Conservation (phyloP, 2,329 filamentous ascomycete genomes). For the Penicillium sp. region DNA sequence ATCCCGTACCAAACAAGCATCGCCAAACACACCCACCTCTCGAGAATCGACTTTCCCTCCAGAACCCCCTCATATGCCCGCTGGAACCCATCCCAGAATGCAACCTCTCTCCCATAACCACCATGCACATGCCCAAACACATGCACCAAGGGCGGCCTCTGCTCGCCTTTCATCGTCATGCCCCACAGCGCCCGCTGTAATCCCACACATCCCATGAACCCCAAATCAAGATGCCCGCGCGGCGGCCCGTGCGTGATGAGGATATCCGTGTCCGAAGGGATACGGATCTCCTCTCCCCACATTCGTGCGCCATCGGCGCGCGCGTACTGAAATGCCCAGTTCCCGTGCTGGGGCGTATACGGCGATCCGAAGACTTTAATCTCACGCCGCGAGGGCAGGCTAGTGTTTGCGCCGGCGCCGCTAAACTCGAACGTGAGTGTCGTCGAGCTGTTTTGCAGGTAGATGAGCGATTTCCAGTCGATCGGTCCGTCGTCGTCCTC, state of each 20-base stretch:
- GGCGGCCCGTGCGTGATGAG: conserved; percentile 80
- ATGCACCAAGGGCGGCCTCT: conserved; percentile 57
- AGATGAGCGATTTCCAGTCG: conserved; percentile 68
- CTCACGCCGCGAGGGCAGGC: conserved; percentile 53
- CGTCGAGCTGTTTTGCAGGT: conserved; percentile 69
- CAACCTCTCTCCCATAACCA: not conserved
- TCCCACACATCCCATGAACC: conserved; percentile 65
- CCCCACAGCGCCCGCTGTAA: conserved; percentile 72
- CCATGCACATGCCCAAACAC: not conserved
- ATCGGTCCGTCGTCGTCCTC: conserved; percentile 44
- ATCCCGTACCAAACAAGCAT: not conserved
- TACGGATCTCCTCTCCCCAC: conserved; percentile 63
- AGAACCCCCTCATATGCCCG: not conserved
- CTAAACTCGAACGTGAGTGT: conserved; percentile 50
- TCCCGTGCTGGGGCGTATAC: conserved; percentile 72
- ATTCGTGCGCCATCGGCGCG: conserved; percentile 27
- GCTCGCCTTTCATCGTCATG: conserved; percentile 62
- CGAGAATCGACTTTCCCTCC: not conserved
- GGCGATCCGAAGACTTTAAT: conserved; percentile 78
- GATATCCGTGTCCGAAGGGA: conserved; percentile 73
- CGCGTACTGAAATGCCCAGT: conserved; percentile 77
- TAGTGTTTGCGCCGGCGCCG: conserved; percentile 27
- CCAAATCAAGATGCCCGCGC: conserved; percentile 64
- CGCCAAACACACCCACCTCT: not conserved
- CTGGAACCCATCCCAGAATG: not conserved